These are phyloP conservation scores for Candida albicans DNA, from an alignment of 1,139 yeast genomes.

Conservation along the genomic window DNA sequence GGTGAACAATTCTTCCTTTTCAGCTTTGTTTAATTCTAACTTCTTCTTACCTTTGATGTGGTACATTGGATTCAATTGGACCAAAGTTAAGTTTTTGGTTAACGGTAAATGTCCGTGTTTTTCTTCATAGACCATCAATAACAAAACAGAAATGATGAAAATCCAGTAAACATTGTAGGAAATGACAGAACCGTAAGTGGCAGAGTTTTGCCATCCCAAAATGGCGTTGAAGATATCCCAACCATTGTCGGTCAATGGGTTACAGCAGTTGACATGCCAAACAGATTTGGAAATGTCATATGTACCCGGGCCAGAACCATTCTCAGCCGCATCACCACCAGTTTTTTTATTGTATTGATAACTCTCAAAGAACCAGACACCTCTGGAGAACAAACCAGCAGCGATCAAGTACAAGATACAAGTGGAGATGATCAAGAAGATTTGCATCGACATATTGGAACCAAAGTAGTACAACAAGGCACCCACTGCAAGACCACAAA, in stretches of 20 bases:
- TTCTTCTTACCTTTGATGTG: conserved; percentile 68
- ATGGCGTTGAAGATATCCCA: conserved; percentile 83
- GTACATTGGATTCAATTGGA: conserved; percentile 69
- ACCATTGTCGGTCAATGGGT: conserved; percentile 83
- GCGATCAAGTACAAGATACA: conserved; percentile 80
- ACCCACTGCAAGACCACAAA: conserved; percentile 75
- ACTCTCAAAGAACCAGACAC: conserved; percentile 81
- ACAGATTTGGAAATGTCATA: conserved; percentile 74
- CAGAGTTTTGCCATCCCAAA: conserved; percentile 44
- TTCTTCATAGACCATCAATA: conserved; percentile 73
- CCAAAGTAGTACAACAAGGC: conserved; percentile 71
- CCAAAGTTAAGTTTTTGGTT: conserved; percentile 50
- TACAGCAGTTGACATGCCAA: conserved; percentile 95
- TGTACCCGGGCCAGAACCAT: conserved; percentile 91
- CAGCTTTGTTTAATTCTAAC: conserved; percentile 52
- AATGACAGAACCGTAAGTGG: conserved; percentile 84
- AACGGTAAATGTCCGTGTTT: conserved; percentile 44
- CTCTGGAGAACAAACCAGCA: conserved; percentile 88
- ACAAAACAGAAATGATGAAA: conserved; percentile 51
- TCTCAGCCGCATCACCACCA: conserved; percentile 89
- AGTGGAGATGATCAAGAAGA: conserved; percentile 78
- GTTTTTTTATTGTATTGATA: conserved; percentile 60
- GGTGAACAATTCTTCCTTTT: conserved; percentile 55
- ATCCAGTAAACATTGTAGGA: conserved; percentile 87
- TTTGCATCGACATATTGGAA: conserved; percentile 70